These are phyloP conservation scores for Lentinula lateritia DNA, from an alignment of 768 basidiomycete genomes.

Conservation along the genomic window DNA sequence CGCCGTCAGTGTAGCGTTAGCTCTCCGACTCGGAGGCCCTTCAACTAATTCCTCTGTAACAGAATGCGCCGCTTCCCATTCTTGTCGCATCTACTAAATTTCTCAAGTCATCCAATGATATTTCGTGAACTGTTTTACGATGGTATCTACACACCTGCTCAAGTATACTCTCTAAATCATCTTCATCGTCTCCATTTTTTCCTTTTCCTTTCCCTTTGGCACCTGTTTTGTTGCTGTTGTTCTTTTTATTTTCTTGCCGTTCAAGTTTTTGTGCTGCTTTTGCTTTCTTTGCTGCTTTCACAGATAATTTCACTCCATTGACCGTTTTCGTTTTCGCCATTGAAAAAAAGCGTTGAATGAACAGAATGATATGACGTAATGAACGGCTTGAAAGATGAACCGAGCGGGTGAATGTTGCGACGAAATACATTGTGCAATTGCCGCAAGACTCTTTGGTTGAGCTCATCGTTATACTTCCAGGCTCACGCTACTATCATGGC, in stretches of 20 bases:
- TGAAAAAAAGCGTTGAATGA: too few species aligned
- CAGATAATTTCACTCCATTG: conserved; percentile 29
- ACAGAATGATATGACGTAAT: too few species aligned
- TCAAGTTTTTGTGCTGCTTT: conserved; percentile 66
- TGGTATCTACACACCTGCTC: conserved; percentile 48
- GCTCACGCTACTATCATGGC: too few species aligned
- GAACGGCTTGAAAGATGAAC: too few species aligned
- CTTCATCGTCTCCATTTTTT: conserved; percentile 53
- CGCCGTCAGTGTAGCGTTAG: conserved; percentile 76
- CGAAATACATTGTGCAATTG: too few species aligned
- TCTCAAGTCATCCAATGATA: too few species aligned
- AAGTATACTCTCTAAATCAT: conserved; percentile 81
- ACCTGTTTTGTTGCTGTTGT: too few species aligned
- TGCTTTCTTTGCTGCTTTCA: conserved; percentile 62
- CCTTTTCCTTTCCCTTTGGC: conserved; percentile 34
- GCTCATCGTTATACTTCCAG: too few species aligned
- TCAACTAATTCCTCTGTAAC: conserved; percentile 84
- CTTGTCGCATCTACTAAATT: conserved; percentile 62
- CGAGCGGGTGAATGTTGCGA: too few species aligned
- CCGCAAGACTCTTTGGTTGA: too few species aligned
- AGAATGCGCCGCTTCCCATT: conserved; percentile 78
- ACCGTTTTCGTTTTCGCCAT: conserved; percentile 54
- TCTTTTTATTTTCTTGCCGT: conserved; percentile 60
- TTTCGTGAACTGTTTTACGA: too few species aligned
- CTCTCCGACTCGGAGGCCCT: conserved; percentile 77